phyloP scores from a whole-genome alignment of 1,139 yeast species.

The Lodderomyces metapsilosis region DNA sequence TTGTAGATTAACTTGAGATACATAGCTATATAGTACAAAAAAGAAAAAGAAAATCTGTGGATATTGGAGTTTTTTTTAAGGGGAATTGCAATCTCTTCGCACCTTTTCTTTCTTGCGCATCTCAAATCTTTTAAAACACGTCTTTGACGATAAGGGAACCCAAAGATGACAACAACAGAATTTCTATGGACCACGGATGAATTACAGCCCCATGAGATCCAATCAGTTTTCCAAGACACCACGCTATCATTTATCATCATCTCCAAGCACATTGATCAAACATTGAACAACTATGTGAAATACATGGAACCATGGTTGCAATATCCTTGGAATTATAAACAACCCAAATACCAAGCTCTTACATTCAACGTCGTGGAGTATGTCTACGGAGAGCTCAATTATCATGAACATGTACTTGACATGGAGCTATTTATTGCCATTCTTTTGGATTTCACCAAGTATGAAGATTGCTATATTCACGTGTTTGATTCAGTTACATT shows the following conservation, averaged over 20 bases:
- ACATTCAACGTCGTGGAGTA: constrained; percentile 18
- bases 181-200: constrained; percentile 14
- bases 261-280: constrained; percentile 8
- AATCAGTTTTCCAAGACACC: constrained; percentile 9
- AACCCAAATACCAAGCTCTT: constrained; percentile 8
- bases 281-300: constrained; percentile 6
- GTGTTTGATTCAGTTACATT: constrained; percentile 51
- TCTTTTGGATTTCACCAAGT: constrained; percentile 31
- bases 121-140: too few relatives aligned
- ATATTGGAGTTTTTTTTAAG: background rate
- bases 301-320: constrained; percentile 12
- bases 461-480: constrained; percentile 40
- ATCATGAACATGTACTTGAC: constrained; percentile 46
- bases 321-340: constrained; percentile 15
- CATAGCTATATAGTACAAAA: background rate
- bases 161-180: constrained; percentile 6
- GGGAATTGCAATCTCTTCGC: background rate
- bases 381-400: constrained; percentile 42
- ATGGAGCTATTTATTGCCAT: constrained; percentile 45
- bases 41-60: background rate
- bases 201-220: constrained; percentile 9
- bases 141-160: too few relatives aligned
- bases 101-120: background rate
- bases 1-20: constrained; percentile 15
- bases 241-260: constrained; percentile 12